Evolutionary conservation across 495 filamentous ascomycete species (phyloP), one percentile per base, ranked within the genome.

Genomic region (Cercophora samala): DNA sequence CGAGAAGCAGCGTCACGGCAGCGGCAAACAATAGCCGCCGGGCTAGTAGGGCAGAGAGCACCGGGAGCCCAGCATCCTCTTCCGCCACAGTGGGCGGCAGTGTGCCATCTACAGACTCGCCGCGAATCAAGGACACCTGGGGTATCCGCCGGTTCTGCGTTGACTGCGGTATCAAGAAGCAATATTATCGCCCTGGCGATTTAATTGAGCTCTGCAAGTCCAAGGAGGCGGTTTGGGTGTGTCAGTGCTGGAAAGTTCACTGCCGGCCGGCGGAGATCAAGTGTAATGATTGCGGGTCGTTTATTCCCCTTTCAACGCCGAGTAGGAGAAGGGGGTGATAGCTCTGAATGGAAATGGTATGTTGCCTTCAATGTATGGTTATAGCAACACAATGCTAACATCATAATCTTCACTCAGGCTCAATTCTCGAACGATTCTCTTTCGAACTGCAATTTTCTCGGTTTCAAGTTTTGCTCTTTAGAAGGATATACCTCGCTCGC

Each of bases 211-310:
- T 74, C 29, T 64, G 61, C 54, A 55, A 46, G 52, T 42, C 24
- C n/a, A 68, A 66, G 22, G 65, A 70, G 6, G 73, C 72, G 13
- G 52, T 68, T 32, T 77, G 75, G 75, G 67, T 77, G 9, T 77
- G 75, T 66, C 9, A 64, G 3, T 77, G 75, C 66, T 60, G 58
- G 64, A 68, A 63, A 37, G 62, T 67, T 13, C 66, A 65, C 26
- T 21, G 13, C 11, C 37, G 68, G 6, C 64, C 66, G 1, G 18
- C 21, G 4, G 66, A 66, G 21, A 29, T 63, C 4, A 59, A 65
- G 19, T 73, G 71, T 5, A 13, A 19, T n/a, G 69, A 63, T 11
- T 73, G 71, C 2, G 24, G 25, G 11, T 58, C 25, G 2, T 58
- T 54, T 51, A 32, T 54, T 4, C 65, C 61, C 13, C 32, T 70